phyloP scores from a whole-genome alignment of 2,329 filamentous ascomycete genomes.

The Ophiocordyceps robertsii region DNA sequence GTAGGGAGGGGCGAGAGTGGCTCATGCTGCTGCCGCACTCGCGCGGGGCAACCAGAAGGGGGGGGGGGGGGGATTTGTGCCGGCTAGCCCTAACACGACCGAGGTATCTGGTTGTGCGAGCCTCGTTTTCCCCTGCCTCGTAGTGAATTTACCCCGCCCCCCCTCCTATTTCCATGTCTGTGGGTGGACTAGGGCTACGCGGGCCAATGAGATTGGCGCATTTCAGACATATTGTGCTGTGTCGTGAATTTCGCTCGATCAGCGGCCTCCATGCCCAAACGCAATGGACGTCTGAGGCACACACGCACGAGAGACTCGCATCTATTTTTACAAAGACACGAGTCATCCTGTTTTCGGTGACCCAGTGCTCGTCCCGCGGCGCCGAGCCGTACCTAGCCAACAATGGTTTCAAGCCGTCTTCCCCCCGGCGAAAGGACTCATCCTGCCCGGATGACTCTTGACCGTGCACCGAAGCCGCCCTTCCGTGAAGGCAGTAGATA shows the following conservation, averaged over 20 bases:
- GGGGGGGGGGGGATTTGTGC: slow-evolving; percentile 3
- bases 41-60: slow-evolving; percentile 21
- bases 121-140: slow-evolving; percentile 11
- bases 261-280: too few relatives aligned
- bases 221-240: background rate
- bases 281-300: background rate
- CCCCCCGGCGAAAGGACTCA: too few relatives aligned
- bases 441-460: background rate
- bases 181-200: background rate
- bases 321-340: too few relatives aligned
- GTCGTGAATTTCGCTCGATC: background rate
- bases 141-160: slow-evolving; percentile 6
- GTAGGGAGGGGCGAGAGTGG: slow-evolving; percentile 12
- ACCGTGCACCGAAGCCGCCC: background rate
- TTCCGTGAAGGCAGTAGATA: background rate
- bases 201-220: background rate
- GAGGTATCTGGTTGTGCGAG: slow-evolving; percentile 7
- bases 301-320: background rate
- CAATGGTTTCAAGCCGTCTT: too few relatives aligned
- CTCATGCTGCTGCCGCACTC: slow-evolving; percentile 11
- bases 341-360: too few relatives aligned
- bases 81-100: slow-evolving; percentile 20
- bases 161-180: slow-evolving; percentile 6
- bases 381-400: too few relatives aligned
- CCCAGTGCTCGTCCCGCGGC: too few relatives aligned